These are phyloP conservation scores for Psilocybe subaeruginosa DNA, from an alignment of 768 basidiomycete genomes.

Conservation along the genomic window DNA sequence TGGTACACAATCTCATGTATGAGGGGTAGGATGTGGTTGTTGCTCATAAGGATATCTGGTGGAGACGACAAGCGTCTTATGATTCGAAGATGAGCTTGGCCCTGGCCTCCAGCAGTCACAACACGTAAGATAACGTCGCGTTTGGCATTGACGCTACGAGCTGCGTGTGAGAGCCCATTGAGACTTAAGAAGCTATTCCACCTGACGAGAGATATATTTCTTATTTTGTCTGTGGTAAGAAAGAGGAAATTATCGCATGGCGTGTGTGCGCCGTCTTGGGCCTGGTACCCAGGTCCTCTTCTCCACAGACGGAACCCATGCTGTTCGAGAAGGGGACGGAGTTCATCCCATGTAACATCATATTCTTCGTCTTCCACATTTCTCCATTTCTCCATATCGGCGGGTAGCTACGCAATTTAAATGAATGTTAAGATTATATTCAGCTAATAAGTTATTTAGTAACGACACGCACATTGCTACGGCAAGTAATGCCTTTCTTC, in stretches of 20 bases:
- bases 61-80: not conserved
- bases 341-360: not conserved
- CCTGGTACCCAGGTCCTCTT: not conserved
- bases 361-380: not conserved
- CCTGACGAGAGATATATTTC: not conserved
- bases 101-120: constrained; percentile 3
- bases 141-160: not conserved
- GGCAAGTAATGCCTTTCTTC: too few species aligned
- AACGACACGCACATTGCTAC: too few species aligned
- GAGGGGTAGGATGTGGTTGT: not conserved
- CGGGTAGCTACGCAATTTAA: too few species aligned
- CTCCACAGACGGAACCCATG: not conserved
- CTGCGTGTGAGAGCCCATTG: not conserved
- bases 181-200: not conserved
- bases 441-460: too few species aligned
- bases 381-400: too few species aligned
- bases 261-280: not conserved
- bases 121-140: constrained; percentile 2
- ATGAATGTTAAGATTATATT: too few species aligned
- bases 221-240: not conserved
- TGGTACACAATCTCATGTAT: not conserved
- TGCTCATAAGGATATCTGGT: not conserved
- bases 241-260: constrained; percentile 1
- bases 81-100: not conserved
- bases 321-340: not conserved